These are phyloP conservation scores for Citrullus mucosospermus DNA, from an alignment of 306 rosid genomes.

Conservation along the genomic window DNA sequence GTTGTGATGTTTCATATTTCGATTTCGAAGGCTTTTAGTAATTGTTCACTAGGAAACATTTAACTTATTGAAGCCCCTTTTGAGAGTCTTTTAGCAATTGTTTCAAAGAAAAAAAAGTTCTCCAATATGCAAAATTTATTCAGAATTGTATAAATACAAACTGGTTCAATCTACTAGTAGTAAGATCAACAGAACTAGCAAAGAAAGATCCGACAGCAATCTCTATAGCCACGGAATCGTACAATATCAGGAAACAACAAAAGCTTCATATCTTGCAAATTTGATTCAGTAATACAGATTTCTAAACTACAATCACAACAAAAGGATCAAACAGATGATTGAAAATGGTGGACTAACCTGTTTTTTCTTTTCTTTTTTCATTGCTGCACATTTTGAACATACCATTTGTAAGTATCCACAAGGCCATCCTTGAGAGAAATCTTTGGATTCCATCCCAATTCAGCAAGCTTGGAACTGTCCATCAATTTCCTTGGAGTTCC, in stretches of 20 bases:
- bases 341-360: slow-evolving; percentile 9
- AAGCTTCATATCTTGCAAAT: not conserved
- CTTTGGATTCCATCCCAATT: slow-evolving; percentile 73
- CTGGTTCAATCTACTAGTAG: not conserved
- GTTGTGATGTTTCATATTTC: too few relatives aligned
- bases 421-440: slow-evolving; percentile 89
- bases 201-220: not conserved
- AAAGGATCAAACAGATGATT: not conserved
- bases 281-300: not conserved
- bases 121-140: not conserved
- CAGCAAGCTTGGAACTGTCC: slow-evolving; percentile 78
- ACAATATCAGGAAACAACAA: not conserved
- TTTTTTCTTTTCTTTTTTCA: slow-evolving; percentile 11
- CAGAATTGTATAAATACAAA: not conserved
- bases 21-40: too few relatives aligned
- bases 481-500: slow-evolving; percentile 95
- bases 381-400: slow-evolving; percentile 52
- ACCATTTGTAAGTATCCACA: slow-evolving; percentile 82
- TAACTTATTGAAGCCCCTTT: too few relatives aligned
- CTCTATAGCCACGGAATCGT: not conserved
- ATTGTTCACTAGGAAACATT: too few relatives aligned
- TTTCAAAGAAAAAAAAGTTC: not conserved
- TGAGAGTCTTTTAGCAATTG: too few relatives aligned
- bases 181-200: not conserved
- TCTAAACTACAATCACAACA: slow-evolving; percentile 2